These are phyloP conservation scores for Musa troglodytarum DNA, from an alignment of 176 grass and related monocot species.

Conservation along the genomic window DNA sequence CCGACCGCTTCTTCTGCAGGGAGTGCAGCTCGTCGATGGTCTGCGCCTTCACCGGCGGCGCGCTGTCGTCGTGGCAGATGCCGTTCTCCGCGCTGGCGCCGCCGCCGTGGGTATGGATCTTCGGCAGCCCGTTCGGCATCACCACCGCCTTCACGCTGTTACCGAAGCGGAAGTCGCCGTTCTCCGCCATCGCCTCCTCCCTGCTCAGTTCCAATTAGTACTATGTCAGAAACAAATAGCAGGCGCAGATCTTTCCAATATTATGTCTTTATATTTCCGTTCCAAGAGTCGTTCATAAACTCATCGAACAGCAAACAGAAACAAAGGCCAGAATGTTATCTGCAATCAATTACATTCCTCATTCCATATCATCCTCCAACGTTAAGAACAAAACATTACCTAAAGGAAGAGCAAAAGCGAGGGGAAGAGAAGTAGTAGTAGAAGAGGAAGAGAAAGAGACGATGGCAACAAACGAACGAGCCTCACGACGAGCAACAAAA, in stretches of 20 bases:
- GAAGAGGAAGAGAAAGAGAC: no score
- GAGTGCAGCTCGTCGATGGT: constrained; percentile 98
- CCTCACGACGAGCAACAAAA: not conserved
- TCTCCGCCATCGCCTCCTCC: constrained; percentile 26
- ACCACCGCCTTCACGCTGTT: not conserved
- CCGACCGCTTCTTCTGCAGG: constrained; percentile 64
- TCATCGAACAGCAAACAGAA: not conserved
- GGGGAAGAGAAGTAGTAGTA: no score
- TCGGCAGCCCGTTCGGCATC: constrained; percentile 20
- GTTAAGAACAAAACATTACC: not conserved
- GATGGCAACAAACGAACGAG: no score
- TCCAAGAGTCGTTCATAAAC: not conserved
- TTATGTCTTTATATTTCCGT: no score
- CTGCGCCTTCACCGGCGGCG: constrained; percentile 65
- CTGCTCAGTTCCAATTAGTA: not conserved
- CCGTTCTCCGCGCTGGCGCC: constrained; percentile 33
- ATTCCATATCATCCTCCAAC: not conserved
- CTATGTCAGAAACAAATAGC: not conserved
- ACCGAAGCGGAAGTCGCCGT: constrained; percentile 35
- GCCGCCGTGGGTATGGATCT: constrained; percentile 53
- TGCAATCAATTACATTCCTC: not conserved
- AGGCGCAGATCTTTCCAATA: not conserved
- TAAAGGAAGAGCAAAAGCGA: not conserved
- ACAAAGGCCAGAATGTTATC: not conserved
- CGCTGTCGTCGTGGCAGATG: constrained; percentile 95